phyloP scores from a whole-genome alignment of 2,329 filamentous ascomycete species.

The Cytospora mali region DNA sequence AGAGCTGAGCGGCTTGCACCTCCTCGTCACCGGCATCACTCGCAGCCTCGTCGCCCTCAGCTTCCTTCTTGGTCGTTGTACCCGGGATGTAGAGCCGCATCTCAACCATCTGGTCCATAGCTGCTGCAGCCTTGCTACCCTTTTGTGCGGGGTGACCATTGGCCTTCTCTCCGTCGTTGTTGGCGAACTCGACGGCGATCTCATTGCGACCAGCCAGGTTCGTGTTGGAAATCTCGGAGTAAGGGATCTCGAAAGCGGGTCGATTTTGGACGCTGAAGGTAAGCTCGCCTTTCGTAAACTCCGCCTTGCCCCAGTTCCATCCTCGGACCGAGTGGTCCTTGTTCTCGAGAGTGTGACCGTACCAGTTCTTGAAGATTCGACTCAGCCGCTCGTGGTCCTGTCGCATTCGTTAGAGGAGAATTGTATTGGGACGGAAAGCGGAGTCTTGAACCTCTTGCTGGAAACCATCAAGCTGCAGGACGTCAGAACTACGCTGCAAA shows the following conservation, averaged over 20 bases:
- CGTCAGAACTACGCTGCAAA: slow-evolving; percentile 76
- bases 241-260: slow-evolving; percentile 94
- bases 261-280: slow-evolving; percentile 96
- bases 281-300: slow-evolving; percentile 93
- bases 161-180: slow-evolving; percentile 72
- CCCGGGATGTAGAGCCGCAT: slow-evolving; percentile 99
- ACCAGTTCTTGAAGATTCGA: slow-evolving; percentile 98
- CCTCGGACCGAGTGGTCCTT: slow-evolving; percentile 93
- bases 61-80: slow-evolving; percentile 76
- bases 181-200: slow-evolving; percentile 90
- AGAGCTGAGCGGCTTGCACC: slow-evolving; percentile 94
- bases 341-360: slow-evolving; percentile 87
- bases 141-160: slow-evolving; percentile 74
- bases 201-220: slow-evolving; percentile 98
- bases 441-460: slow-evolving; percentile 75
- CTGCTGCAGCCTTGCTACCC: slow-evolving; percentile 87
- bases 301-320: slow-evolving; percentile 99
- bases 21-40: slow-evolving; percentile 73
- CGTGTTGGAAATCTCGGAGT: slow-evolving; percentile 96
- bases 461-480: slow-evolving; percentile 95
- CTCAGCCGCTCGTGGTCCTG: slow-evolving; percentile 85
- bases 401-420: slow-evolving; percentile 29
- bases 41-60: slow-evolving; percentile 72
- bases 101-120: slow-evolving; percentile 91
- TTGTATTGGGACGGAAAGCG: slow-evolving; percentile 37